Percentiles rank a stretch among this genome's conserved stretches.
These are phyloP conservation scores for Neoscytalidium dimidiatum DNA, from an alignment of 2,329 filamentous ascomycete genomes.

Conservation along the genomic window DNA sequence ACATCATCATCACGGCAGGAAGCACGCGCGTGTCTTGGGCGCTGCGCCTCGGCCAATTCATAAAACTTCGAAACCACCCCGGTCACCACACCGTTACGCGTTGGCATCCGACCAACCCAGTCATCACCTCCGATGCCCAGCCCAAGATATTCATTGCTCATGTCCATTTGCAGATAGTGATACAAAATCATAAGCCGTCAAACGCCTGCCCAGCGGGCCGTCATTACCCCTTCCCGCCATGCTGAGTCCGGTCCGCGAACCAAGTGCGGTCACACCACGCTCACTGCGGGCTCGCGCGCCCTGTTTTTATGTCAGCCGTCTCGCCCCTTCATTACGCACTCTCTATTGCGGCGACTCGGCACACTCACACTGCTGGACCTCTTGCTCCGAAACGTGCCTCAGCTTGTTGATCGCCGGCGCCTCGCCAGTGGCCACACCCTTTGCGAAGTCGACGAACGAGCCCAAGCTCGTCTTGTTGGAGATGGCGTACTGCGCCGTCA, in stretches of 20 bases:
- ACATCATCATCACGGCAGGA: too few species aligned
- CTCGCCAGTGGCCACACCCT: conserved; percentile 73
- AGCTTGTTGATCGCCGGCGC: conserved; percentile 73
- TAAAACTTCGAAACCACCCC: conserved; percentile 14
- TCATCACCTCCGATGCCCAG: background rate
- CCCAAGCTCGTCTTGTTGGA: conserved; percentile 63
- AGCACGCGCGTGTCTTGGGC: background rate
- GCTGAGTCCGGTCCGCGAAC: background rate
- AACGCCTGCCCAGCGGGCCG: background rate
- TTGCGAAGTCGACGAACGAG: conserved; percentile 69
- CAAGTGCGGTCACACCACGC: background rate
- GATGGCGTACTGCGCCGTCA: conserved; percentile 72
- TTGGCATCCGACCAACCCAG: background rate
- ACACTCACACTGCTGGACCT: conserved; percentile 50
- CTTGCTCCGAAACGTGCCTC: conserved; percentile 68
- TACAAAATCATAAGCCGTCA: background rate
- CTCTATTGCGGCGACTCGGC: background rate
- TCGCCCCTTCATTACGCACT: background rate
- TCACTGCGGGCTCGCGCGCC: conserved; percentile 17
- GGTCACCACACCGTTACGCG: conserved; percentile 5
- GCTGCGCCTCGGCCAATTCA: conserved; percentile 12
- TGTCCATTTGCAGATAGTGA: background rate
- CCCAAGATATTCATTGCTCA: conserved; percentile 14
- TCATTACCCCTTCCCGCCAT: conserved; percentile 1
- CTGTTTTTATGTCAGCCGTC: conserved; percentile 14